phyloP scores from a whole-genome alignment of 352 stramenopile genomes.

The Pythium dissimile region DNA sequence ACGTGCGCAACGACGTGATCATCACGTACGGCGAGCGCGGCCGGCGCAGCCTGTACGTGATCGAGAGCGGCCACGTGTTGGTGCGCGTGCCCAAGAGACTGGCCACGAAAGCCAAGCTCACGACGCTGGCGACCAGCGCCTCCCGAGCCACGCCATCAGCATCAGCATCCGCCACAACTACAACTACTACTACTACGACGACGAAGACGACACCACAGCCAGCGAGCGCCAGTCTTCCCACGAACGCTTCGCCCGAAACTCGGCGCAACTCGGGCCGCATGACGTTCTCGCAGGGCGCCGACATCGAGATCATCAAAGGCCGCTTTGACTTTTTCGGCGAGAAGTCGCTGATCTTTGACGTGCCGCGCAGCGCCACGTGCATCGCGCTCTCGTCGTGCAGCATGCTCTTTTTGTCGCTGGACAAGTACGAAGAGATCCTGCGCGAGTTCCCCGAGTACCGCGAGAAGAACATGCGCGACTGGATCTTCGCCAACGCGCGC shows the following conservation, averaged over 20 bases:
- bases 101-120: background rate
- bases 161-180: too few relatives aligned
- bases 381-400: conserved; percentile 37
- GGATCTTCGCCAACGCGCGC: conserved; percentile 30
- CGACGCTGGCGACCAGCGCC: too few relatives aligned
- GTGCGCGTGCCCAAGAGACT: conserved; percentile 21
- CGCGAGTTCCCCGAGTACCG: conserved; percentile 46
- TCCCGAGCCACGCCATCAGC: too few relatives aligned
- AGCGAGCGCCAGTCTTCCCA: background rate
- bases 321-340: conserved; percentile 47
- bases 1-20: conserved; percentile 75
- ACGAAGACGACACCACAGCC: too few relatives aligned
- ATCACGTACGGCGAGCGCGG: conserved; percentile 58
- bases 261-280: background rate
- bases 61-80: conserved; percentile 46
- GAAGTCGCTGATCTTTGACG: conserved; percentile 39
- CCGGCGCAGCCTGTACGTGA: conserved; percentile 55
- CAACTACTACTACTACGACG: too few relatives aligned
- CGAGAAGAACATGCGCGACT: conserved; percentile 41
- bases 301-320: conserved; percentile 37
- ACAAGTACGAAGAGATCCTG: conserved; percentile 42
- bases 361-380: conserved; percentile 41
- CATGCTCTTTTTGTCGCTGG: conserved; percentile 42
- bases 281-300: conserved; percentile 4
- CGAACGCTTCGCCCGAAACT: background rate